phyloP scores from a whole-genome alignment of 129 eudicot species.

The Lonicera japonica region DNA sequence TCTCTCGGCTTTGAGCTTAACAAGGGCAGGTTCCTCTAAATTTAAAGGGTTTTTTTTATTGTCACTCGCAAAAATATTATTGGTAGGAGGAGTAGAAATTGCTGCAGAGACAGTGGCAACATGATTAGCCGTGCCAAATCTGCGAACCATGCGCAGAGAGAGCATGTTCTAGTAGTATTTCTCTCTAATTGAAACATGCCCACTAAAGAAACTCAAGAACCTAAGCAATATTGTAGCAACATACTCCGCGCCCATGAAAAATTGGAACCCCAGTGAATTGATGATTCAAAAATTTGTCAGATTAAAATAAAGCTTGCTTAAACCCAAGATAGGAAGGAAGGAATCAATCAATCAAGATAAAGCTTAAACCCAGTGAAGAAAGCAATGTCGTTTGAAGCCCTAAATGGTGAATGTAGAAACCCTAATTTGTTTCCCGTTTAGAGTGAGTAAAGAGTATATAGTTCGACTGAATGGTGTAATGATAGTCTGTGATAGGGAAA shows the following conservation, averaged over 20 bases:
- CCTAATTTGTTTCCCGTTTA: too few species aligned
- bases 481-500: too few species aligned
- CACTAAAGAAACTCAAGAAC: not conserved
- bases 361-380: not conserved
- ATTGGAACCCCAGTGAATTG: not conserved
- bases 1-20: constrained; percentile 59
- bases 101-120: constrained; percentile 1
- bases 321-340: too few species aligned
- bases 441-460: too few species aligned
- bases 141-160: constrained; percentile 35
- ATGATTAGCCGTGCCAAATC: constrained; percentile 11
- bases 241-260: not conserved
- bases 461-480: too few species aligned
- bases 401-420: too few species aligned
- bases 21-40: constrained; percentile 54
- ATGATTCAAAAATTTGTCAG: not conserved
- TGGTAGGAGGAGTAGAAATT: not conserved
- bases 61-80: not conserved
- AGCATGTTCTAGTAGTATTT: constrained; percentile 23
- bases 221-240: not conserved
- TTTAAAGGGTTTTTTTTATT: not conserved
- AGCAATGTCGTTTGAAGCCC: not conserved
- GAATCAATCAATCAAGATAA: too few species aligned
- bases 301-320: not conserved
- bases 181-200: constrained; percentile 17